Base-by-base conservation (phyloP, 2,329 filamentous ascomycete species). In the Venturia pyrina region DNA sequence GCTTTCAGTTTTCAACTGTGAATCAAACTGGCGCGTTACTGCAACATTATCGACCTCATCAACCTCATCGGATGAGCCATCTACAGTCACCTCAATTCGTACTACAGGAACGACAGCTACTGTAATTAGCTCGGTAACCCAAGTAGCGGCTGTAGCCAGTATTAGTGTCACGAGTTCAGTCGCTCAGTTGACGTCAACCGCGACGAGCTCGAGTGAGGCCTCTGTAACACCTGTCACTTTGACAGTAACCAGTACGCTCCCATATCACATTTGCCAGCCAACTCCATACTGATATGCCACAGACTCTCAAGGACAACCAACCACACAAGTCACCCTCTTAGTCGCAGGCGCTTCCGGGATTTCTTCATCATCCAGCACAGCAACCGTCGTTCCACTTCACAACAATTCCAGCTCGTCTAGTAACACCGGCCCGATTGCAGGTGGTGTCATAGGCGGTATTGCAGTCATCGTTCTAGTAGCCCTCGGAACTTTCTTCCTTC, bases 381-480 rank as follows among this genome's bases (percentile, higher is more conserved):
- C 34, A 5, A 65, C n/a, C 24, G 8, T 28, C 24, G 19, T 28
- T 15, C 62, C 40, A 24, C 28, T 50, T n/a, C 32, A 65, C 32
- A 41, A 62, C 64, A 61, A 62, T 40, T 28, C 32, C 34, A 48
- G 28, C 64, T 34, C 40, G 3, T 28, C 34, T 56, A 48, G 40
- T 11, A 64, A 59, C n/a, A 50, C 61, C 28, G 65, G 65, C 3
- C 43, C 61, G 19, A 66, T 66, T 11, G 65, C 60, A 19, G 65
- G 65, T 4, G 65, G 59, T 40, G 65, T 64, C 24, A 46, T 66
- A 13, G 61, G 65, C 4, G 65, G 60, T 13, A 28, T 64, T 5
- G 59, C 34, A 28, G 65, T 64, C 32, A 41, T 66, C 34, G 65
- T 61, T n/a, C 10, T 60, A 21, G 17, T 37, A 3, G 59, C 61